phyloP scores from a whole-genome alignment of 1,139 yeast genomes.

The Saccharomyces hybrid region DNA sequence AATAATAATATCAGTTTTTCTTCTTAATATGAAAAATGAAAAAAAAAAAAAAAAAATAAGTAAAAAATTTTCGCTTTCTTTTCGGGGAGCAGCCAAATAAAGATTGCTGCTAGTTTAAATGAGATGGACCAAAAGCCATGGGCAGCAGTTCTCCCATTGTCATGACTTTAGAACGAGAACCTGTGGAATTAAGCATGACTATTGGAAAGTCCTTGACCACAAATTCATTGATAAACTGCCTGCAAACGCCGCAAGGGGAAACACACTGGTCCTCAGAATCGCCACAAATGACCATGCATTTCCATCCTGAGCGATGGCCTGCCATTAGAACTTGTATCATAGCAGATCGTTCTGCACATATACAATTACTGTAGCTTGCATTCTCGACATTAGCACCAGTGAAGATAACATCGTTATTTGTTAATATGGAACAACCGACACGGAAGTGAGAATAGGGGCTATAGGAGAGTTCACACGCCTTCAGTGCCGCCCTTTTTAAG shows the following conservation, averaged over 20 bases:
- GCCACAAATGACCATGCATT: constrained; percentile 50
- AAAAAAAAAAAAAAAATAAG: background rate
- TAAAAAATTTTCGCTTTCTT: background rate
- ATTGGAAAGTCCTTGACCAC: constrained; percentile 40
- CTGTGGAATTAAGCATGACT: constrained; percentile 53
- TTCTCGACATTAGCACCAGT: constrained; percentile 87
- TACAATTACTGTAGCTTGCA: constrained; percentile 81
- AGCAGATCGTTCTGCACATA: constrained; percentile 89
- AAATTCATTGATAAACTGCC: constrained; percentile 83
- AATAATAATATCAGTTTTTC: background rate
- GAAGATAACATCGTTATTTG: constrained; percentile 42
- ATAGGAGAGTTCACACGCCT: constrained; percentile 52
- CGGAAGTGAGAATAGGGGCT: constrained; percentile 78
- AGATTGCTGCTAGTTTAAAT: background rate
- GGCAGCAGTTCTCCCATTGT: constrained; percentile 67
- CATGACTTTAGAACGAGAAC: constrained; percentile 37
- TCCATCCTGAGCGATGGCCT: constrained; percentile 15
- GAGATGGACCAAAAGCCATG: constrained; percentile 69
- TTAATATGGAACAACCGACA: constrained; percentile 75
- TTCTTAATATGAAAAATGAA: background rate
- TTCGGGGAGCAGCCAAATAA: background rate
- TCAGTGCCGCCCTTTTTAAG: background rate
- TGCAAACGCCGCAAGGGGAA: constrained; percentile 90
- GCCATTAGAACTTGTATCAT: constrained; percentile 52
- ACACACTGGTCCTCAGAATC: constrained; percentile 53